Percentiles rank a stretch among this genome's conserved stretches.
Evolutionary conservation across 2,329 filamentous ascomycete genomes (phyloP).

Genomic region (Nothopassalora personata): DNA sequence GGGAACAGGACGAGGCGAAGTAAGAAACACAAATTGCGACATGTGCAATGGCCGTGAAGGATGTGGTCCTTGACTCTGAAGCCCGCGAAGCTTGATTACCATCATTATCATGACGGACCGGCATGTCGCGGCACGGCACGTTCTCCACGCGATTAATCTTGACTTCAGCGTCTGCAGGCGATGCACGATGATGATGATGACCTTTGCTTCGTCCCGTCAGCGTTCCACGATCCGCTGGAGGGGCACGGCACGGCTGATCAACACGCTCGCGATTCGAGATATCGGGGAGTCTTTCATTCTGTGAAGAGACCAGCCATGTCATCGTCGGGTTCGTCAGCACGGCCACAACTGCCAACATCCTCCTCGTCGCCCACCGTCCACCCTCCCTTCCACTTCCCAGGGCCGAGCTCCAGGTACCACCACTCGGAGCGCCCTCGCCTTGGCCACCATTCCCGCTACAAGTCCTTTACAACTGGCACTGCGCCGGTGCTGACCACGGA

Average conservation of each 20-base stretch:
- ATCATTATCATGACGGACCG: too few relatives aligned
- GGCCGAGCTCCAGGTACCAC: conserved; percentile 31
- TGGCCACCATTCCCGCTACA: conserved; percentile 15
- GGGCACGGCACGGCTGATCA: background rate
- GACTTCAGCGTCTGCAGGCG: too few relatives aligned
- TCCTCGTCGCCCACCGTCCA: conserved; percentile 2
- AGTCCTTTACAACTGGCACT: conserved; percentile 21
- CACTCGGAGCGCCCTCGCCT: conserved; percentile 17
- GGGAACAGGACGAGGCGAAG: background rate
- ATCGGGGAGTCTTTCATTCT: conserved; percentile 6
- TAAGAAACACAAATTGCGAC: background rate
- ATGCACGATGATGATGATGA: too few relatives aligned
- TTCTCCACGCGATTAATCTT: too few relatives aligned
- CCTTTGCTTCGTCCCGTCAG: too few relatives aligned
- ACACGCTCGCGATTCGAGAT: background rate
- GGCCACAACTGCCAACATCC: conserved; percentile 9
- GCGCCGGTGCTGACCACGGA: conserved; percentile 28
- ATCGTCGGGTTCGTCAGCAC: conserved; percentile 8
- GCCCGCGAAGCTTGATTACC: background rate
- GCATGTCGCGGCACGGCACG: too few relatives aligned
- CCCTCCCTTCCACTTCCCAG: conserved; percentile 10
- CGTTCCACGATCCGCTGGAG: background rate
- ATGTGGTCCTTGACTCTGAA: background rate
- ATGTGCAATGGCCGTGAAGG: background rate
- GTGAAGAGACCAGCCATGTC: background rate